Evolutionary conservation across 176 grass and related monocot species (phyloP).

Genomic region (Metroxylon sagu): DNA sequence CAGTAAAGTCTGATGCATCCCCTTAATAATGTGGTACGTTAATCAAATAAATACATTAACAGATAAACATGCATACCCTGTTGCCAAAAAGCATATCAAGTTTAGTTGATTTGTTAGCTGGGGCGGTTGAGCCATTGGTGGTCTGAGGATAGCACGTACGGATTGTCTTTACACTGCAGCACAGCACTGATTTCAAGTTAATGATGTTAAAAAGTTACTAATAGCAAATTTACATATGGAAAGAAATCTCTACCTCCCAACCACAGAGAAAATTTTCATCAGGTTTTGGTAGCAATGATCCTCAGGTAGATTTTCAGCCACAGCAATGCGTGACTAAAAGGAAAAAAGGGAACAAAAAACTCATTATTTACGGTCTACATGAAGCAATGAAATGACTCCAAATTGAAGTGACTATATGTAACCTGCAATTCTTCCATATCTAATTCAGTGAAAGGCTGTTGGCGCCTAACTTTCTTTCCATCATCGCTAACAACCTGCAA

Average conservation of each 20-base stretch:
- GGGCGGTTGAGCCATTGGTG: slow-evolving; percentile 63
- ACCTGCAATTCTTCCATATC: slow-evolving; percentile 96
- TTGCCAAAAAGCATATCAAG: slow-evolving; percentile 99
- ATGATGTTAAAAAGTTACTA: background rate
- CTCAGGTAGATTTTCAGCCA: slow-evolving; percentile 96
- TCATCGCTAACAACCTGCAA: slow-evolving; percentile 85
- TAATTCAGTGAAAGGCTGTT: slow-evolving; percentile 64
- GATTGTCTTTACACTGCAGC: slow-evolving; percentile 88
- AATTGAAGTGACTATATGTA: slow-evolving; percentile 1
- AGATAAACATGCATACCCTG: slow-evolving; percentile 44
- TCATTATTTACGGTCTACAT: slow-evolving; percentile 7
- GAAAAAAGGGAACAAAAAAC: slow-evolving; percentile 5
- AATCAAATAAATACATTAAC: slow-evolving; percentile 11
- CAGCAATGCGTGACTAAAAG: slow-evolving; percentile 80
- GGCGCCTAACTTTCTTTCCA: slow-evolving; percentile 77
- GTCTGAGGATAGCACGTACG: slow-evolving; percentile 95
- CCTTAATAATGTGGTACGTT: background rate
- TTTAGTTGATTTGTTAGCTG: slow-evolving; percentile 80
- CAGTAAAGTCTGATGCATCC: too few relatives aligned
- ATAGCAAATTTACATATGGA: background rate
- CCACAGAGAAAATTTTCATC: slow-evolving; percentile 91
- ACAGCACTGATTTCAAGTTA: slow-evolving; percentile 10
- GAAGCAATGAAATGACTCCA: slow-evolving; percentile 1
- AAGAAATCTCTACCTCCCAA: slow-evolving; percentile 58
- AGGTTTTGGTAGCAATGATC: slow-evolving; percentile 99